phyloP scores from a whole-genome alignment of 495 filamentous ascomycete species.

The Patellaria atrata region DNA sequence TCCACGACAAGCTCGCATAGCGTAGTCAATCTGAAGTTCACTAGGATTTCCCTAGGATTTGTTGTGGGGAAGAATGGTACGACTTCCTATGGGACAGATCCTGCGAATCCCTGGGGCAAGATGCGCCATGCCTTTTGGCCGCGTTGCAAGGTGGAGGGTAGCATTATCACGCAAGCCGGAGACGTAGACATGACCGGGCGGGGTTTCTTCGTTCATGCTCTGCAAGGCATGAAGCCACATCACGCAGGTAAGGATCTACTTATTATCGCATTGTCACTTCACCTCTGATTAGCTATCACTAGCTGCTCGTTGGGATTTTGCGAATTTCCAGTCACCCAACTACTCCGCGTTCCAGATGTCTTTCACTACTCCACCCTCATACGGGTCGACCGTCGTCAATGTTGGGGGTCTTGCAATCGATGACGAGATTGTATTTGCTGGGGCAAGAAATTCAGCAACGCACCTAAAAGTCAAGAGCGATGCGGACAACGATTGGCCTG shows the following conservation, averaged over 20 bases:
- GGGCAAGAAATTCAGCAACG: slow-evolving; percentile 37
- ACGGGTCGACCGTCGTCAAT: slow-evolving; percentile 74
- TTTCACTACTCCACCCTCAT: slow-evolving; percentile 87
- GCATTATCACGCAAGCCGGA: slow-evolving; percentile 67
- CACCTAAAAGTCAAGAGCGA: slow-evolving; percentile 60
- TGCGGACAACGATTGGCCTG: slow-evolving; percentile 72
- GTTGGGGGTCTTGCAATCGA: slow-evolving; percentile 73
- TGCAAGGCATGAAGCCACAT: slow-evolving; percentile 98
- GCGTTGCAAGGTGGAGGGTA: slow-evolving; percentile 63
- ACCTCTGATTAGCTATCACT: slow-evolving; percentile 7
- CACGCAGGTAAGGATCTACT: slow-evolving; percentile 52
- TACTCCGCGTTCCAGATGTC: slow-evolving; percentile 91
- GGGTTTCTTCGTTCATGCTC: slow-evolving; percentile 62
- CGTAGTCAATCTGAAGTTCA: slow-evolving; percentile 73
- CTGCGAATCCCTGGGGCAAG: slow-evolving; percentile 70
- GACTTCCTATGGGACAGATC: slow-evolving; percentile 72
- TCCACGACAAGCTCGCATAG: slow-evolving; percentile 61
- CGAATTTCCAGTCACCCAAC: slow-evolving; percentile 75
- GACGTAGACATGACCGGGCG: slow-evolving; percentile 70
- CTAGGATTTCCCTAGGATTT: slow-evolving; percentile 63
- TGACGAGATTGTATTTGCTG: slow-evolving; percentile 62
- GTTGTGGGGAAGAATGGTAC: slow-evolving; percentile 76
- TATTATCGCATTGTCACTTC: background rate
- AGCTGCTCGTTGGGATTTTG: slow-evolving; percentile 89
- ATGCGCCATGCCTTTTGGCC: slow-evolving; percentile 94